Percentiles rank a stretch among this genome's conserved stretches.
Evolutionary conservation across 2,329 filamentous ascomycete species (phyloP).

Genomic region (Fusarium nematophilum): DNA sequence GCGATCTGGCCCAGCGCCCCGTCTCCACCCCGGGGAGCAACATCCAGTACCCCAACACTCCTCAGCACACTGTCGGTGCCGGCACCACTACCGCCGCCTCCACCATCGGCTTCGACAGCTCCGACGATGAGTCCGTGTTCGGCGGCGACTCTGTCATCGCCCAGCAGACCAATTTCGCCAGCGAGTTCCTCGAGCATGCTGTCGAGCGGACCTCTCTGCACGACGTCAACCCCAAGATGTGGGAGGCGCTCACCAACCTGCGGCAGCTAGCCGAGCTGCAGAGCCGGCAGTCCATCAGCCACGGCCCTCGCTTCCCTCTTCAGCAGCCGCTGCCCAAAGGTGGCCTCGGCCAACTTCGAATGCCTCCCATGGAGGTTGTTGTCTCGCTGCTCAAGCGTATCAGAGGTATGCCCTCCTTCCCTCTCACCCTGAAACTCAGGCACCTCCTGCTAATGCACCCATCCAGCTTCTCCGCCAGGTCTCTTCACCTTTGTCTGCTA

Average conservation of each 20-base stretch:
- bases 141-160: slow-evolving; percentile 62
- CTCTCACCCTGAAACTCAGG: background rate
- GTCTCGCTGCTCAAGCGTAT: slow-evolving; percentile 60
- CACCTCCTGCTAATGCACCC: background rate
- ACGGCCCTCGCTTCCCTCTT: slow-evolving; percentile 58
- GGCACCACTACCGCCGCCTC: slow-evolving; percentile 45
- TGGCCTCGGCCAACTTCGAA: slow-evolving; percentile 62
- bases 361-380: slow-evolving; percentile 65
- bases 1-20: slow-evolving; percentile 48
- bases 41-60: slow-evolving; percentile 33
- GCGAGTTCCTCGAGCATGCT: slow-evolving; percentile 65
- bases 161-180: slow-evolving; percentile 65
- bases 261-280: slow-evolving; percentile 65
- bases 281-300: slow-evolving; percentile 53
- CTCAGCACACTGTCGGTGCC: slow-evolving; percentile 37
- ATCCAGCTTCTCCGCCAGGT: slow-evolving; percentile 54
- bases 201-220: slow-evolving; percentile 60
- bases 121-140: slow-evolving; percentile 55
- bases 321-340: slow-evolving; percentile 59
- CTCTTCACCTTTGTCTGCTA: slow-evolving; percentile 63
- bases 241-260: slow-evolving; percentile 62
- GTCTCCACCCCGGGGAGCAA: slow-evolving; percentile 39
- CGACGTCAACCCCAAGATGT: slow-evolving; percentile 62
- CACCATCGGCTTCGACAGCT: slow-evolving; percentile 51
- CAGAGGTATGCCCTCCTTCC: slow-evolving; percentile 50